Evolutionary conservation across 1,284 basidiomycete species (phyloP), one percentile per base, ranked within the genome.

Genomic region (Mrakiaceae sp.): DNA sequence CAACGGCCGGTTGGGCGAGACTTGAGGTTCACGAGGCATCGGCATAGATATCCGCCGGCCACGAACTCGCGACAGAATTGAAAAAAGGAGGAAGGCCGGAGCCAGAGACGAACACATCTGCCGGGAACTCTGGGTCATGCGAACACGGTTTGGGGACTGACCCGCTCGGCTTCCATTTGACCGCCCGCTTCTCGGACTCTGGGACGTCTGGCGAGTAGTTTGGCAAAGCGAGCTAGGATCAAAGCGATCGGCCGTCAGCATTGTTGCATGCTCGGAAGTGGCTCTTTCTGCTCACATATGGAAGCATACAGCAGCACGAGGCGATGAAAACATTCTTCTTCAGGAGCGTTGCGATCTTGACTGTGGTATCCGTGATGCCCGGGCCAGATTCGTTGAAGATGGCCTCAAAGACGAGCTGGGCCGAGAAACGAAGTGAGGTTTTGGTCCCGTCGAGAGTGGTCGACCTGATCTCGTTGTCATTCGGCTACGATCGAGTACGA

Each of bases 381-480:
- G 9, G 42, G n/a, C 56, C 56, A 11, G 14, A 10, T 9, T 60
- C 27, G 48, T 60, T 52, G 49, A 60, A 60, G 49, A 60, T 39
- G 39, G n/a, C 59, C 51, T 60, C 59, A 39, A 60, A n/a, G n/a
- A 53, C 14, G 49, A 60, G 59, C 43, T 60, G 40, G 39, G 47
- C 39, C 0, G 59, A 50, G 59, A 50, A 60, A 5, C 51, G 48
- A 5, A 60, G 48, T 1, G 49, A 42, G 4, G 49, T n/a, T 8
- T 51, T 10, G 3, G 59, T 60, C 14, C 59, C 59, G 7, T 27
- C 27, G 11, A 50, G 51, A 40, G 59, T 52, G 2, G 59, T 60
- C 4, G 59, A 49, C n/a, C 46, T 48, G 48, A 60, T 40, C 4
- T 52, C 5, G 0, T 40, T 14, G 9, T 60, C 59, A 10, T 14